Evolutionary conservation across 768 basidiomycete genomes (phyloP), one percentile per base, ranked within the genome.

Genomic region (Lactifluus hygrophoroides): DNA sequence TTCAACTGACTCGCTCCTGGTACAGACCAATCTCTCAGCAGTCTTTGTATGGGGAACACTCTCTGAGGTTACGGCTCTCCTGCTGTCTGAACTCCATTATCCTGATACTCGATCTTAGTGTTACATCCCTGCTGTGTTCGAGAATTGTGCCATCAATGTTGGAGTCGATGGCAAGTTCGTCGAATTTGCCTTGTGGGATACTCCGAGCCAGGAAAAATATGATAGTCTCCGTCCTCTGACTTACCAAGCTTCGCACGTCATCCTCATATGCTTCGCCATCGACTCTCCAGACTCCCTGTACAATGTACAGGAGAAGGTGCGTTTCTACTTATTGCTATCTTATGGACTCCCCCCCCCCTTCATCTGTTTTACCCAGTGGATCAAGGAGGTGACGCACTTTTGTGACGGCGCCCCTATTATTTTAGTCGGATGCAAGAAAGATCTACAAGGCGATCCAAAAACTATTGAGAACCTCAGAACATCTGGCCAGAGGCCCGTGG

Each of bases 221-320:
- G n/a, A n/a, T n/a, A n/a, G n/a, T n/a, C n/a, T 99, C 66, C 84
- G 96, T 56, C 96, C 96, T 60, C 83, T 99, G 70, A 91, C 88
- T 67, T 99, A 99, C 76, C 95, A 95, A 56, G 95, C 97, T 76
- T 94, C 93, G 19, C 94, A 99, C 72, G 94, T 99, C 73, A 97
- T 99, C 77, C 84, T 98, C 66, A 96, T 99, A 75, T 97, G 95
- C n/a, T n/a, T n/a, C n/a, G n/a, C n/a, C n/a, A n/a, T n/a, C n/a
- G n/a, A n/a, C n/a, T n/a, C n/a, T n/a, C n/a, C n/a, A n/a, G n/a
- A n/a, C n/a, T n/a, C n/a, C n/a, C n/a, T n/a, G n/a, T n/a, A n/a
- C n/a, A n/a, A n/a, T n/a, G n/a, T n/a, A n/a, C n/a, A n/a, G n/a
- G n/a, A n/a, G n/a, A n/a, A n/a, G n/a, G n/a, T n/a, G n/a, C n/a